Base-by-base conservation (phyloP, 441 rosid species). In the Syzygium syzygioides region DNA sequence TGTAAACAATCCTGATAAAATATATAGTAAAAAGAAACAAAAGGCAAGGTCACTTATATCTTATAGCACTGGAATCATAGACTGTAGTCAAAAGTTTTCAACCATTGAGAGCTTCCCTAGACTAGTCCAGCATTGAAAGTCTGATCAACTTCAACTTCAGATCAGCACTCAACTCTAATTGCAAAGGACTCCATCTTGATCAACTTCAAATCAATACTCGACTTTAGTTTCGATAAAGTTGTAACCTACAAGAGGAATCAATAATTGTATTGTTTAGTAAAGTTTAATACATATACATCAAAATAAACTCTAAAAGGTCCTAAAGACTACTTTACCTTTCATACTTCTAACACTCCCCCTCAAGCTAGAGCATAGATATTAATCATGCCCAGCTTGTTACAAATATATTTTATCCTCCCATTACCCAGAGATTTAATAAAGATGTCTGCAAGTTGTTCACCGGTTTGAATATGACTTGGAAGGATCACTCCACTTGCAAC, bases 391-490 rank as follows among this genome's bases (percentile, higher is more conserved):
- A 56, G 1, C 12, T 59, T 26, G 30, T 59, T 12, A 59, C 32
- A 59, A 59, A 59, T 59, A 28, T 59, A 5, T 26, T 59, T 2
- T 11, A 59, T 59, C 14, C 15, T 12, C 7, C 15, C 17, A 26
- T 59, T 14, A 26, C 15, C 14, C 7, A 26, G 12, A 26, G 3
- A 3, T 26, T 59, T 26, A 26, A 15, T 12, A 26, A 26, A 12
- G 5, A 59, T 26, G 30, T 59, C 14, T 62, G 34, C 68, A 62
- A 62, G 32, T 62, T 62, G 68, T n/a, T 62, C 34, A 62, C 32
- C 0, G 12, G 4, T 62, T 28, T 9, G 0, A 28, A 60, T 14
- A 8, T 62, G 18, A 28, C 9, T 6, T 1, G 34, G 3, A 62
- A 62, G 32, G 13, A 62, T 62, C 32, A 62, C 2, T 14, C 34